Percentiles rank a stretch among this genome's conserved stretches.
Evolutionary conservation across 768 basidiomycete species (phyloP).

Genomic region (Sporobolomyces pararoseus): DNA sequence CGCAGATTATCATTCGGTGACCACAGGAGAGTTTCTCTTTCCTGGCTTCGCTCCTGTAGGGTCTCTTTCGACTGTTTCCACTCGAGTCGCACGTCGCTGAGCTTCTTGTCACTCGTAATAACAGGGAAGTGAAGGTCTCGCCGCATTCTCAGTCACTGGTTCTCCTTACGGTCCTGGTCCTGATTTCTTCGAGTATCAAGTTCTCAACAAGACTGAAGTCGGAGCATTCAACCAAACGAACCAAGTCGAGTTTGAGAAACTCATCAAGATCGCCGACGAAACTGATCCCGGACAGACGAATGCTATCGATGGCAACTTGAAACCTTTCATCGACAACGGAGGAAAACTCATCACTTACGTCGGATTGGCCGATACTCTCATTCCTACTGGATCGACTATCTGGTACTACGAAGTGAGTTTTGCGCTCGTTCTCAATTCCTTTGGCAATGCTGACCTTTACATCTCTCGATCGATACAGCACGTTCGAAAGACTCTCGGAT

Average conservation of each 20-base stretch:
- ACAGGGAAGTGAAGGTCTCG: constrained; percentile 10
- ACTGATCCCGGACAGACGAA: constrained; percentile 39
- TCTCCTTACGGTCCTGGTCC: constrained; percentile 27
- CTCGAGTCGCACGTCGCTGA: no score
- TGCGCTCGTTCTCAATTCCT: no score
- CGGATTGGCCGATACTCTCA: constrained; percentile 35
- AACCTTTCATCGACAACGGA: constrained; percentile 35
- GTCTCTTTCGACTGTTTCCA: neutral
- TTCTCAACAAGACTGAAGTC: constrained; percentile 15
- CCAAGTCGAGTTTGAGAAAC: constrained; percentile 19
- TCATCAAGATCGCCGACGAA: constrained; percentile 20
- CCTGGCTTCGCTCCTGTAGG: constrained; percentile 12
- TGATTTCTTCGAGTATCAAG: constrained; percentile 16
- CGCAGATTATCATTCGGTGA: constrained; percentile 1
- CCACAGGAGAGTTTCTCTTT: constrained; percentile 30
- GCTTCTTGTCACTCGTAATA: no score
- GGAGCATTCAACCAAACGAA: neutral
- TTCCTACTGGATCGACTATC: constrained; percentile 22
- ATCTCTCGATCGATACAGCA: no score
- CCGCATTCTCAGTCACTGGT: constrained; percentile 22
- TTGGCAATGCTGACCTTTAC: no score
- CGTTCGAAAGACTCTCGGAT: constrained; percentile 17
- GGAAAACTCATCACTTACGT: constrained; percentile 31
- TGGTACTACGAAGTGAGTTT: no score
- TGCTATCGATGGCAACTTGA: constrained; percentile 28